Evolutionary conservation across 1,284 basidiomycete species (phyloP).

Genomic region (Pyrrhoderma lamaoense): DNA sequence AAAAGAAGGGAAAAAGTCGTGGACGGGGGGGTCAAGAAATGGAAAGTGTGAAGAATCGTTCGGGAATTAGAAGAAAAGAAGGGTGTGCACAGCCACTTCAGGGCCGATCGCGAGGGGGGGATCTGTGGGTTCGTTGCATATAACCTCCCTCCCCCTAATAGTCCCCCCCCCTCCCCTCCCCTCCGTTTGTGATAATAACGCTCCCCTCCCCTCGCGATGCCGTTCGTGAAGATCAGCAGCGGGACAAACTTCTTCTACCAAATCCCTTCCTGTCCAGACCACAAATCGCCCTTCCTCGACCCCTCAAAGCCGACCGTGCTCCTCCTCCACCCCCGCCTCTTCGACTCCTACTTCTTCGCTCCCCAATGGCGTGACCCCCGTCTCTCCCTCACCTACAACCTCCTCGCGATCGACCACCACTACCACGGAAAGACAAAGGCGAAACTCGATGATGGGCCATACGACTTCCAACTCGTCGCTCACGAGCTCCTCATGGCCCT

Average conservation of each 20-base stretch:
- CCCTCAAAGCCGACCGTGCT: slow-evolving; percentile 17
- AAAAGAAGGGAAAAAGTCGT: no score
- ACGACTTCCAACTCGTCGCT: slow-evolving; percentile 19
- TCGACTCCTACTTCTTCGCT: slow-evolving; percentile 20
- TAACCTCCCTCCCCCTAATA: no score
- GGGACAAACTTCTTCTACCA: slow-evolving; percentile 16
- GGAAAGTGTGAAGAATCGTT: no score
- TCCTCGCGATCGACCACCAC: slow-evolving; percentile 20
- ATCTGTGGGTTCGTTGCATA: no score
- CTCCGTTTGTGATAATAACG: no score
- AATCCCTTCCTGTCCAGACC: slow-evolving; percentile 19
- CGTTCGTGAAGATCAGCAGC: slow-evolving; percentile 18
- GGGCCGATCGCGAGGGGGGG: no score
- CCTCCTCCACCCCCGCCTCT: slow-evolving; percentile 19
- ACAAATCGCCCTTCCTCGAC: slow-evolving; percentile 17
- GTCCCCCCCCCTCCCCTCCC: no score
- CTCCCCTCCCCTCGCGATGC: slow-evolving; percentile 17
- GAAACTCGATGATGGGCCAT: slow-evolving; percentile 17
- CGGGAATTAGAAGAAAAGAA: no score
- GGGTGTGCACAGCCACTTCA: no score
- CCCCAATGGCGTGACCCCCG: slow-evolving; percentile 19
- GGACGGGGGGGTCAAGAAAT: no score
- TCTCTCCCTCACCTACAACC: slow-evolving; percentile 19
- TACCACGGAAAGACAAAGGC: slow-evolving; percentile 20
- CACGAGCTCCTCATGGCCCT: slow-evolving; percentile 17